phyloP scores from a whole-genome alignment of 352 stramenopile species.

The Phytophthora multivora region DNA sequence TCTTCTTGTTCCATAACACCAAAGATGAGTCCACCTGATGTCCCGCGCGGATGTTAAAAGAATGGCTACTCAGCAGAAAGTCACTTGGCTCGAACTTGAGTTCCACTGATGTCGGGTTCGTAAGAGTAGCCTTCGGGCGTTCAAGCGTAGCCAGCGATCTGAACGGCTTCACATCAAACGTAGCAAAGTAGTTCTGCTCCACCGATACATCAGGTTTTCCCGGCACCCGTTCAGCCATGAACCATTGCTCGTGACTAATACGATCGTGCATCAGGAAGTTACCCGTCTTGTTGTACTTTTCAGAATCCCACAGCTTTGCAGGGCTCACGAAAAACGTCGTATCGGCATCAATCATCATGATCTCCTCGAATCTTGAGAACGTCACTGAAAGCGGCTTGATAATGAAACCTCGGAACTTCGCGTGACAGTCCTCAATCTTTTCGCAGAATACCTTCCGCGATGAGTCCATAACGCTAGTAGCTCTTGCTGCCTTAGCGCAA shows the following conservation, averaged over 20 bases:
- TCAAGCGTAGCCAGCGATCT: slow-evolving; percentile 25
- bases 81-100: slow-evolving; percentile 35
- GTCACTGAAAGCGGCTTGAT: slow-evolving; percentile 56
- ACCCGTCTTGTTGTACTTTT: slow-evolving; percentile 51
- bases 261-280: slow-evolving; percentile 68
- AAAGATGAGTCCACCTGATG: slow-evolving; percentile 55
- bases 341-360: slow-evolving; percentile 71
- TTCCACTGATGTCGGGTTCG: slow-evolving; percentile 17
- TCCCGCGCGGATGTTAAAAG: slow-evolving; percentile 39
- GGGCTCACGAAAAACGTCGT: slow-evolving; percentile 56
- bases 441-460: slow-evolving; percentile 48
- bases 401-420: slow-evolving; percentile 50
- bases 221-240: slow-evolving; percentile 27
- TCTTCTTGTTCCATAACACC: slow-evolving; percentile 49
- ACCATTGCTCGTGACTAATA: slow-evolving; percentile 34
- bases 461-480: slow-evolving; percentile 23
- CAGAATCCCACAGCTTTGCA: slow-evolving; percentile 43
- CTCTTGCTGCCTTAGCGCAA: slow-evolving; percentile 20
- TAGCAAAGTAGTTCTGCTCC: slow-evolving; percentile 36
- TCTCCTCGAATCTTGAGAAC: slow-evolving; percentile 59
- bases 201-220: slow-evolving; percentile 22
- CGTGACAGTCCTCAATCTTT: slow-evolving; percentile 43
- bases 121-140: slow-evolving; percentile 16
- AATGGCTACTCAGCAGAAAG: slow-evolving; percentile 34
- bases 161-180: slow-evolving; percentile 31